Percentiles rank a stretch among this genome's conserved stretches.
These are phyloP conservation scores for Beauveria asiatica DNA, from an alignment of 2,329 filamentous ascomycete species.

Conservation along the genomic window DNA sequence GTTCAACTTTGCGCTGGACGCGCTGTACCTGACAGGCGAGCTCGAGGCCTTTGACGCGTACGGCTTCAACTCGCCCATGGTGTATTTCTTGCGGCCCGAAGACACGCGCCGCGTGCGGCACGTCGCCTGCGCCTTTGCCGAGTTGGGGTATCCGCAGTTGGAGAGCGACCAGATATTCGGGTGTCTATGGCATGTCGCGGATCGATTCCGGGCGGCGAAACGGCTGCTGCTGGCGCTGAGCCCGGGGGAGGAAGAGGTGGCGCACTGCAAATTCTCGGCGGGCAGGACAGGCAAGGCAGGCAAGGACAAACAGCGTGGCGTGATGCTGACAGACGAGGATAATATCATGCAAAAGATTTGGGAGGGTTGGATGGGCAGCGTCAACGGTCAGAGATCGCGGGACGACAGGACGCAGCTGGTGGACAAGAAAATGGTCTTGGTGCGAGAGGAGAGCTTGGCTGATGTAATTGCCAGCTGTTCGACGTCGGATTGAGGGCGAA, in stretches of 20 bases:
- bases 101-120: conserved; percentile 36
- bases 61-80: conserved; percentile 40
- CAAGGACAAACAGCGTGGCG: background rate
- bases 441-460: conserved; percentile 34
- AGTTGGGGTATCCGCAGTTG: conserved; percentile 34
- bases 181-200: conserved; percentile 39
- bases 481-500: background rate
- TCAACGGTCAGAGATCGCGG: conserved; percentile 19
- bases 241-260: conserved; percentile 26
- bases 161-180: conserved; percentile 38
- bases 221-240: conserved; percentile 34
- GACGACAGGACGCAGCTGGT: conserved; percentile 29
- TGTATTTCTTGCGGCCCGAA: conserved; percentile 36
- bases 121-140: conserved; percentile 35
- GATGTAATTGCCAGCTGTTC: conserved; percentile 21
- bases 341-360: conserved; percentile 40
- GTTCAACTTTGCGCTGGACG: conserved; percentile 40
- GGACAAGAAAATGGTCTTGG: conserved; percentile 35
- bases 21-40: conserved; percentile 39
- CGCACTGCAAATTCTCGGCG: background rate
- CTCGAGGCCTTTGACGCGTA: conserved; percentile 38
- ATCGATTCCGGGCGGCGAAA: conserved; percentile 30
- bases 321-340: conserved; percentile 20
- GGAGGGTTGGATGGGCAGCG: conserved; percentile 36
- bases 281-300: conserved; percentile 1